Conservation (phyloP, 768 basidiomycete species). For the Dacryopinax spathularia region DNA sequence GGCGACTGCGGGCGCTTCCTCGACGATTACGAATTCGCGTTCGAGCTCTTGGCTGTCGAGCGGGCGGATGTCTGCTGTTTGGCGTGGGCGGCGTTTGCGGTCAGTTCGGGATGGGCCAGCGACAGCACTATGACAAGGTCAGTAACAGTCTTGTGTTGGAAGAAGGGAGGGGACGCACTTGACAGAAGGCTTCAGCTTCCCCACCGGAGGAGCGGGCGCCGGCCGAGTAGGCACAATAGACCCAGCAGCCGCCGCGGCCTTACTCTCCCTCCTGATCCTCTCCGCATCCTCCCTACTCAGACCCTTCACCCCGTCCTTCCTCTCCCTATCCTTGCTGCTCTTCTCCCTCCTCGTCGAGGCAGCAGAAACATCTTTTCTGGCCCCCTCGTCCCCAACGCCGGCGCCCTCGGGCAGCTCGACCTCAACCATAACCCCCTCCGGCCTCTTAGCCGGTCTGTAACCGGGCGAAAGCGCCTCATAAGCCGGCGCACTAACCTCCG, state of each 20-base stretch:
- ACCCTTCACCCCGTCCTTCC: background rate
- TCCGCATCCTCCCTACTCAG: background rate
- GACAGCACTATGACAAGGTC: background rate
- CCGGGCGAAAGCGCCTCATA: background rate
- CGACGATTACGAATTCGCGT: slow-evolving; percentile 1
- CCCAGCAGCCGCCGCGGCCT: background rate
- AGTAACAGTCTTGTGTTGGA: background rate
- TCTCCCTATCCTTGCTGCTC: too few relatives aligned
- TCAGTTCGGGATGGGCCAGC: background rate
- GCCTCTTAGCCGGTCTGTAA: background rate
- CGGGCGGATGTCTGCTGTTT: background rate
- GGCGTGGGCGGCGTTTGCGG: background rate
- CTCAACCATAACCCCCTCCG: background rate
- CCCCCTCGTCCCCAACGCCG: too few relatives aligned
- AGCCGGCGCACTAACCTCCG: background rate
- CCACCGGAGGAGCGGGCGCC: background rate
- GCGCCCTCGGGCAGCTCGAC: too few relatives aligned
- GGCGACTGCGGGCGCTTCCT: background rate
- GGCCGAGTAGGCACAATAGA: background rate
- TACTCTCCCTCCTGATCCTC: background rate
- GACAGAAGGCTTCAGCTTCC: background rate
- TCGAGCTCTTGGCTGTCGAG: slow-evolving; percentile 3
- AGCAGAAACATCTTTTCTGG: too few relatives aligned
- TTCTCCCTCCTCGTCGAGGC: background rate
- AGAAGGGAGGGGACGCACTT: background rate